phyloP scores from a whole-genome alignment of 768 basidiomycete genomes.

The Rickenella mellea region DNA sequence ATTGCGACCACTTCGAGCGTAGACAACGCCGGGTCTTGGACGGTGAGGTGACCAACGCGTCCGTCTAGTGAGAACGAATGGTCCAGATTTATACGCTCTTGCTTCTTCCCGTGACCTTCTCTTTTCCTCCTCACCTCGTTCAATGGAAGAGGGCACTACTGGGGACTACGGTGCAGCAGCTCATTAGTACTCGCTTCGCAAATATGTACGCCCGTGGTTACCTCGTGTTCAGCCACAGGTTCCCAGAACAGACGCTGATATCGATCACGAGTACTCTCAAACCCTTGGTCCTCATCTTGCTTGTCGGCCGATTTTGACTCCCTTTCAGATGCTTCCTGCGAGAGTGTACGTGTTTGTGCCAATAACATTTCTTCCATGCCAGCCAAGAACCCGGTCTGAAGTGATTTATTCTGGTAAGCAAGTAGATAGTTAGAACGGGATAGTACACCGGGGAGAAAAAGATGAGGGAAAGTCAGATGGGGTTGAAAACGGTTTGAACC shows the following conservation, averaged over 20 bases:
- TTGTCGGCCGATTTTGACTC: conserved; percentile 54
- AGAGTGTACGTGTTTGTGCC: conserved; percentile 23
- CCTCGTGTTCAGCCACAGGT: conserved; percentile 60
- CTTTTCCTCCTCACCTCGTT: conserved; percentile 33
- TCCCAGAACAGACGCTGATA: conserved; percentile 78
- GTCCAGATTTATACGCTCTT: conserved; percentile 29
- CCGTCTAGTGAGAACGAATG: conserved; percentile 28
- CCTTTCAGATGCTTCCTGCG: conserved; percentile 10
- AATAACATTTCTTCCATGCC: conserved; percentile 80
- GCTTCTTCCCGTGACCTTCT: conserved; percentile 23
- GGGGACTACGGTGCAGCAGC: conserved; percentile 38
- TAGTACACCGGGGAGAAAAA: neutral
- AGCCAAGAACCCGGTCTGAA: conserved; percentile 71
- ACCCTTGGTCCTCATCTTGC: conserved; percentile 46
- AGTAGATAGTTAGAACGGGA: conserved; percentile 1
- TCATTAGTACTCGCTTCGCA: conserved; percentile 1
- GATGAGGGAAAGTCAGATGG: conserved; percentile 43
- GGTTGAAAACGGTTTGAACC: conserved; percentile 62
- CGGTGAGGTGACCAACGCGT: too few species aligned
- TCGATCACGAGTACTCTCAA: conserved; percentile 47
- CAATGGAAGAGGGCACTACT: conserved; percentile 46
- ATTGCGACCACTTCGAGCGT: conserved; percentile 4
- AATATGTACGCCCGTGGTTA: conserved; percentile 18
- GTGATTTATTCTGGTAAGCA: conserved; percentile 37
- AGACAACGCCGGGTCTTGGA: neutral